Evolutionary conservation across 2,329 filamentous ascomycete species (phyloP), one percentile per base, ranked within the genome.

Genomic region (Coniochaeta pulveracea): DNA sequence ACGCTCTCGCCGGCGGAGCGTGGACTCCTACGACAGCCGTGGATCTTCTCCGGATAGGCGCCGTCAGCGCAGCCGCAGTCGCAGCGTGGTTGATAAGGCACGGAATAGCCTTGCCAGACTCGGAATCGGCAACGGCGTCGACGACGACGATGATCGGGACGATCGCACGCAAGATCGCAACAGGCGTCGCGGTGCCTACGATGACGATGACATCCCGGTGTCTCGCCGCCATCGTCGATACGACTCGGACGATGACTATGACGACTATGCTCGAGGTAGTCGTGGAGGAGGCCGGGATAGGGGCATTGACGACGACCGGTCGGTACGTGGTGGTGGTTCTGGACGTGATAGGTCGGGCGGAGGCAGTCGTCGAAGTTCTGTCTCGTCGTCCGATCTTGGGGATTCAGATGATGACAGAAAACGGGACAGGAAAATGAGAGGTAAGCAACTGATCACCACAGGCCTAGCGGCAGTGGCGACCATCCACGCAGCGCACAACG

Each of bases 61-160:
- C 11, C 30, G 19, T 23, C 54, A 42, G 39, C 63, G 66, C 31
- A 70, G 71, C 55, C 69, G 74, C 41, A 79, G 75, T 58, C 72
- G 73, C 40, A 79, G 74, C 49, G 66, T 79, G n/a, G 72, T 76
- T 7, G 73, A 78, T 48, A 61, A 61, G 34, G 71, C 73, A 14
- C 70, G 75, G 36, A 72, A 72, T 39, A 64, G 72, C 34, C 58
- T 80, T 23, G 72, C 74, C 43, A 76, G 71, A 49, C 57, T 80
- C 10, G 75, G 75, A 30, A 55, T 80, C 21, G 72, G 72, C 33
- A 68, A 57, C 34, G 65, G 55, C 8, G 57, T 63, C 4, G 61
- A 57, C 2, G 54, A 56, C 27, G 47, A 49, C 21, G 48, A 51
- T 42, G 57, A 63, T 22, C 56, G 63, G 22, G 48, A 51, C 42